These are phyloP conservation scores for Delonix regia DNA, from an alignment of 306 rosid genomes.

Conservation along the genomic window DNA sequence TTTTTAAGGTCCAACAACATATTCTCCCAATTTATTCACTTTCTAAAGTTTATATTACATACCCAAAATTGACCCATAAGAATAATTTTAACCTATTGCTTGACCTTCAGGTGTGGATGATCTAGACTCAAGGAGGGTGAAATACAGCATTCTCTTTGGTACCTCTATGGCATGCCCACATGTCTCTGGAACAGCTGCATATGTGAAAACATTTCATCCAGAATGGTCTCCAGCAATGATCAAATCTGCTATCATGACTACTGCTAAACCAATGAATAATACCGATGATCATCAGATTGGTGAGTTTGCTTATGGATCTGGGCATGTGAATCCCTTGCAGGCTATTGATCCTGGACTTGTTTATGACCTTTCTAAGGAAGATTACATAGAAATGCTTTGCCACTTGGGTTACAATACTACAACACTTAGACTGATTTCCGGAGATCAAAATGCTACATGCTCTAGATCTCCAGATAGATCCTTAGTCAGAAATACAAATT, in stretches of 20 bases:
- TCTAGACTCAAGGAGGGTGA: conserved; percentile 21
- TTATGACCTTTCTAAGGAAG: conserved; percentile 33
- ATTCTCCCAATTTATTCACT: too few relatives aligned
- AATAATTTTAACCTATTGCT: too few relatives aligned
- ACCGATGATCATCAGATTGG: neutral
- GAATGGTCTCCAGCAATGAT: conserved; percentile 34
- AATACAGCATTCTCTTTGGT: conserved; percentile 29
- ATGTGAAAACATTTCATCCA: conserved; percentile 31
- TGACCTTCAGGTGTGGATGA: neutral
- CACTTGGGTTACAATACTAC: neutral
- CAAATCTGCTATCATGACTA: conserved; percentile 30
- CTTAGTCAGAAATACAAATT: conserved; percentile 34
- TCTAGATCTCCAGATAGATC: neutral
- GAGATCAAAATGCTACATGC: neutral
- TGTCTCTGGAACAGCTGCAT: conserved; percentile 41
- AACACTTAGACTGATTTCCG: neutral
- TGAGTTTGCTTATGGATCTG: conserved; percentile 47
- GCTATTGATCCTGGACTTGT: conserved; percentile 43
- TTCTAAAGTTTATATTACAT: too few relatives aligned
- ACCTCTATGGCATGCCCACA: conserved; percentile 50
- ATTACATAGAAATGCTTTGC: conserved; percentile 42
- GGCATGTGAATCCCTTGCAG: conserved; percentile 33
- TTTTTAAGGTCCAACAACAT: too few relatives aligned
- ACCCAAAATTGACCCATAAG: too few relatives aligned
- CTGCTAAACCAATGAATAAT: conserved; percentile 24